Evolutionary conservation across 192 early-diverging fungal species (phyloP), one percentile per base, ranked within the genome.

Genomic region (Geranomyces michiganensis): DNA sequence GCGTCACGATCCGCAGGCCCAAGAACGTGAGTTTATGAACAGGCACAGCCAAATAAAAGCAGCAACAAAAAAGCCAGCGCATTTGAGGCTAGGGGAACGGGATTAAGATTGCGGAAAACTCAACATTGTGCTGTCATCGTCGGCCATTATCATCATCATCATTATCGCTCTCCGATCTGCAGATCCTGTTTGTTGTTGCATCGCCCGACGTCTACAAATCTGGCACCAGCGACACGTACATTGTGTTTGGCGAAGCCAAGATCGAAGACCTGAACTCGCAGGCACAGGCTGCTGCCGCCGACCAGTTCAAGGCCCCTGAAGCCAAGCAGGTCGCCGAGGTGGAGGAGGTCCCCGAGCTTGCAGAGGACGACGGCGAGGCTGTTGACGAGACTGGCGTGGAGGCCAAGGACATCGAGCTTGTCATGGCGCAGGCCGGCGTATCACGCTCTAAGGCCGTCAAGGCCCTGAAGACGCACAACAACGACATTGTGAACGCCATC

Each of bases 401-500:
- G 56, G 90, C 81, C 74, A 92, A 92, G 82, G 94, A 99, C 79
- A 92, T 97, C 77, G 96, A 95, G 76, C 85, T 99, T 53, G 94
- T 99, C 74, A 90, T 97, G 80, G 70, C 77, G 48, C 97, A 99
- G 87, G 94, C 94, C 72, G 89, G 88, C 79, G 90, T 90, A 76
- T 84, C 86, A 63, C 92, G 96, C 48, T 74, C 84, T 79, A 91
- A 94, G 87, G 97, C 97, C 31, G 84, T 97, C 78, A 91, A 90
- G 83, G 96, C 95, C 33, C 86, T 99, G 74, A 93, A 66, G 56
- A 83, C 83, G 66, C 89, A 91, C 84, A 75, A 86, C 75, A 92
- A 87, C 82, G 94, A 99, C 78, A 91, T 97, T 68, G 91, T 99
- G 75, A 96, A 96, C 79, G 93, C 97, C 68, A 96, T 97, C 84